These are phyloP conservation scores for Morella rubra DNA, from an alignment of 306 rosid genomes.

Conservation along the genomic window DNA sequence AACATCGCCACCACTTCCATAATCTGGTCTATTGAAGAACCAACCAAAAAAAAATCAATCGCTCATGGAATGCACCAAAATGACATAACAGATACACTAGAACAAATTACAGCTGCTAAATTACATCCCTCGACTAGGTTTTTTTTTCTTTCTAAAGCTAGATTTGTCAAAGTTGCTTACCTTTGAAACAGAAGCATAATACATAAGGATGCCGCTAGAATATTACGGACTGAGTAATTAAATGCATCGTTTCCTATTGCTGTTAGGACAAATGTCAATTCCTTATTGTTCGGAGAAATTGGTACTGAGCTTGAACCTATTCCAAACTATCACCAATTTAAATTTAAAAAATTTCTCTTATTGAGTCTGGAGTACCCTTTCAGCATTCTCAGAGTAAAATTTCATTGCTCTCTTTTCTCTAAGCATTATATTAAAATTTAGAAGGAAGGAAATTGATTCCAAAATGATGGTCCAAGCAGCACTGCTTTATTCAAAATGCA, in stretches of 20 bases:
- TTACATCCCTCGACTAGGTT: too few species aligned
- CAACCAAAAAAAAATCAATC: not conserved
- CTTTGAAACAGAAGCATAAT: not conserved
- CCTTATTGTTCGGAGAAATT: too few species aligned
- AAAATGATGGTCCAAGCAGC: not conserved
- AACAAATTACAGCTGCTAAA: not conserved
- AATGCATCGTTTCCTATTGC: too few species aligned
- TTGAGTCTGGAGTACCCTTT: not conserved
- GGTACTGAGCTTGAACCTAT: too few species aligned
- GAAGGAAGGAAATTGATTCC: not conserved
- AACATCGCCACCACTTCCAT: slow-evolving; percentile 32
- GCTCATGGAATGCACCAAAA: not conserved
- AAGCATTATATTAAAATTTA: not conserved
- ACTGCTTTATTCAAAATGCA: not conserved
- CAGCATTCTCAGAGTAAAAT: too few species aligned
- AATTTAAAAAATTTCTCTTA: too few species aligned
- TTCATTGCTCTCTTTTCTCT: too few species aligned
- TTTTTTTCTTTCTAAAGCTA: not conserved
- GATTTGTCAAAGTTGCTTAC: not conserved
- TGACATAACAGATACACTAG: not conserved
- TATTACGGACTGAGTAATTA: too few species aligned
- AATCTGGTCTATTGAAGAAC: slow-evolving; percentile 48
- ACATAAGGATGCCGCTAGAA: too few species aligned
- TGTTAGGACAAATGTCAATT: too few species aligned
- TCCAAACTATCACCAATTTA: too few species aligned